A percentile compares a stretch with the other conserved stretches of the same genome.
phyloP scores from a whole-genome alignment of 2,329 filamentous ascomycete genomes.

The Triangularia verruculosa region DNA sequence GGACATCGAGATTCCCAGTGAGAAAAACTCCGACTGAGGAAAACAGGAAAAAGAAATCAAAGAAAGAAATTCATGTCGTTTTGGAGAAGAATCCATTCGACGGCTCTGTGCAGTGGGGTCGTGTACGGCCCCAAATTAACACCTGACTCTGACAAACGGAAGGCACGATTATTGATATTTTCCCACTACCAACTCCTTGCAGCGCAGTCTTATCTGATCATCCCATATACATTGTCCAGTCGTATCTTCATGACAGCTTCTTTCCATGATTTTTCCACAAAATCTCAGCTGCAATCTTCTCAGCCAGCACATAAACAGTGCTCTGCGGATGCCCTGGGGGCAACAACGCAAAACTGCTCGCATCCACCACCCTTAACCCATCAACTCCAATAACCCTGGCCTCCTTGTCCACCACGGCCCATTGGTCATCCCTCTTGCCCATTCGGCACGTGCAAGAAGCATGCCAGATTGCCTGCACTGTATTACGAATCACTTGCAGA shows the following conservation, averaged over 20 bases:
- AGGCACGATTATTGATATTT: not conserved
- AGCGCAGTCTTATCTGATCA: no score
- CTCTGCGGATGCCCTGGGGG: constrained; percentile 16
- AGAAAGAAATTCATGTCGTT: not conserved
- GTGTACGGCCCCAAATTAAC: not conserved
- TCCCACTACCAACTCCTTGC: not conserved
- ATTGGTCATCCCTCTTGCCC: constrained; percentile 12
- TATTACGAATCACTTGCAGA: constrained; percentile 2
- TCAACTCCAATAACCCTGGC: constrained; percentile 12
- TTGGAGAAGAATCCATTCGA: no score
- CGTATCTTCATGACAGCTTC: not conserved
- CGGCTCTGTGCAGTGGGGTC: not conserved
- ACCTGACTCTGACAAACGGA: not conserved
- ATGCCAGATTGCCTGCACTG: constrained; percentile 13
- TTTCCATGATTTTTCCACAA: not conserved
- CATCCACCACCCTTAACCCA: constrained; percentile 19
- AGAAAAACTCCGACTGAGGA: not conserved
- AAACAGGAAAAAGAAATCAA: not conserved
- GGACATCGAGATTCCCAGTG: not conserved
- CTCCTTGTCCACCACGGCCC: constrained; percentile 17
- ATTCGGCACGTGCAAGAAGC: constrained; percentile 16
- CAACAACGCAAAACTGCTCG: constrained; percentile 16
- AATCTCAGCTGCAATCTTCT: constrained; percentile 10
- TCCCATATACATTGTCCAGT: not conserved
- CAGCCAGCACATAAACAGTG: constrained; percentile 17